Evolutionary conservation across 257 asterid species (phyloP), one percentile per base, ranked within the genome.

Genomic region (Coffea eugenioides): DNA sequence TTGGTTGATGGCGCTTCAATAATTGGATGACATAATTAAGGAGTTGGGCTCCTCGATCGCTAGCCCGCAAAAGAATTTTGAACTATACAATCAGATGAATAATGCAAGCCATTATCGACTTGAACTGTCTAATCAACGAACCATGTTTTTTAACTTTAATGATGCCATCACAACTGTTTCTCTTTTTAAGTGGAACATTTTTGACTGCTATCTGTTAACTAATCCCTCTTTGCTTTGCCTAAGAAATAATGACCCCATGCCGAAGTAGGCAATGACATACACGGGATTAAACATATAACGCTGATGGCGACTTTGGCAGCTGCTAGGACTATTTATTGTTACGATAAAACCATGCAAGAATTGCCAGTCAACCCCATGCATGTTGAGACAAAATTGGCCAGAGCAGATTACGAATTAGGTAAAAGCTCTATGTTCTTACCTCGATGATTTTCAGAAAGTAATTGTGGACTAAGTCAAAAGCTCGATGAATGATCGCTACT

Each of bases 81-180:
- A 49, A 49, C 8, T 61, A 43, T 61, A 41, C 61, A 14, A 48
- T 20, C n/a, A 20, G 13, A 39, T 75, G 36, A 13, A 14, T 65
- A 46, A 25, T 45, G 12, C 25, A 3, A 34, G 16, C 46, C 14
- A 52, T 78, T 39, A 78, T 84, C 65, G 46, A 71, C 56, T 72
- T 15, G 68, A 62, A 78, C 81, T 81, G 81, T 81, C 80, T 76
- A 82, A 82, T 82, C 85, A 71, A 27, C 51, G 3, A 70, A 74
- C 39, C 31, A 69, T n/a, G 36, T 27, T 20, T 21, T 21, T 48
- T 31, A 27, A 65, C 48, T 74, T 52, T 41, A 6, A 1, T 64
- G 23, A 39, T 74, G 75, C 51, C 16, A 18, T 8, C 23, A 41
- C 48, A 39, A 25, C 65, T 45, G 74, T 16, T 57, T 23, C 64